Conservation (phyloP, 202 grass and related monocot genomes). For the Panicum virgatum region DNA sequence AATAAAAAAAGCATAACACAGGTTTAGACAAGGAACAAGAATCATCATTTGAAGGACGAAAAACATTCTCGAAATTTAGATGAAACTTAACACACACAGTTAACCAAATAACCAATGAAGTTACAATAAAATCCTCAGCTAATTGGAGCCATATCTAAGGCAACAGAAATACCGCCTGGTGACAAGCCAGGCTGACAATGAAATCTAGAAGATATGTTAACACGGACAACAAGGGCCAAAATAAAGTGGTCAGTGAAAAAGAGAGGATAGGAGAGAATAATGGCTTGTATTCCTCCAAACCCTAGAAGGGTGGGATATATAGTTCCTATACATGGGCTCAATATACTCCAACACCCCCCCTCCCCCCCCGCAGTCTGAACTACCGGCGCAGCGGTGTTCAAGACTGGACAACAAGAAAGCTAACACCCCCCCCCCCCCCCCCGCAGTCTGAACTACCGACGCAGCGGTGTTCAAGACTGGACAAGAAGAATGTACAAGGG, state of each 20-base stretch:
- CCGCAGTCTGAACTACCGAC: no score
- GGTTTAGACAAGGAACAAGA: conserved; percentile 26
- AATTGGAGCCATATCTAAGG: not conserved
- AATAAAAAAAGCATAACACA: conserved; percentile 38
- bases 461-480: no score
- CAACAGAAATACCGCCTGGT: conserved; percentile 2
- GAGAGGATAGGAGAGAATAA: no score
- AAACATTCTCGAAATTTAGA: not conserved
- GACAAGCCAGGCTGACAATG: not conserved
- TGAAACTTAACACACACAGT: conserved; percentile 29
- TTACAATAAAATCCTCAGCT: conserved; percentile 3
- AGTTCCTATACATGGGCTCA: no score
- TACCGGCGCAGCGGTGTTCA: no score
- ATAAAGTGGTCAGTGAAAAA: conserved; percentile 17
- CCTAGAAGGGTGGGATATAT: no score
- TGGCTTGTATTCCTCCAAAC: no score
- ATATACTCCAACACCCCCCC: no score
- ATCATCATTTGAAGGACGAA: conserved; percentile 7
- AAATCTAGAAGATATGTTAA: conserved; percentile 4
- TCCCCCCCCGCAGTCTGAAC: no score
- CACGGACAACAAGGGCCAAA: not conserved
- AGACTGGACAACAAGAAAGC: no score
- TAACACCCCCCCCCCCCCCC: no score
- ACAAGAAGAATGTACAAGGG: no score
- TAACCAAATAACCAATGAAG: conserved; percentile 25